Evolutionary conservation across 2,329 filamentous ascomycete genomes (phyloP).

Genomic region (Trichoderma endophyticum): DNA sequence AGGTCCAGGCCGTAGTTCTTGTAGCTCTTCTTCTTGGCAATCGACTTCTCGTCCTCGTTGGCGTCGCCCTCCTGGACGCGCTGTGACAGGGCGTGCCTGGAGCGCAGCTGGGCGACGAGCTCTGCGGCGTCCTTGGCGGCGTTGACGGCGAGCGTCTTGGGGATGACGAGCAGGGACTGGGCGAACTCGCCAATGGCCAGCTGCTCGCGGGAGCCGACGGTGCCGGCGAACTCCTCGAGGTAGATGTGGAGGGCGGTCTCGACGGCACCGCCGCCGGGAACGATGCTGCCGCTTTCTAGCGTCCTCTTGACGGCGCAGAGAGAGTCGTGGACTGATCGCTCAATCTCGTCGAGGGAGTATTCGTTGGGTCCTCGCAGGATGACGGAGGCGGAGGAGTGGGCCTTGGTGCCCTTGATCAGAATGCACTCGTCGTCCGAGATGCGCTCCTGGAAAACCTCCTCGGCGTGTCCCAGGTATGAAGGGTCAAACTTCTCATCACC

Average conservation of each 20-base stretch:
- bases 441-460: conserved; percentile 96
- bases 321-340: conserved; percentile 95
- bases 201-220: conserved; percentile 94
- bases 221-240: conserved; percentile 96
- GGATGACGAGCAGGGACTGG: conserved; percentile 87
- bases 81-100: conserved; percentile 90
- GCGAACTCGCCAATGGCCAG: conserved; percentile 97
- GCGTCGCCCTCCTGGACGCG: conserved; percentile 82
- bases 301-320: conserved; percentile 96
- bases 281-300: conserved; percentile 92
- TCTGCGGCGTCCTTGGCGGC: conserved; percentile 95
- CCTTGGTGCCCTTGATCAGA: conserved; percentile 91
- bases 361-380: conserved; percentile 95
- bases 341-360: conserved; percentile 97
- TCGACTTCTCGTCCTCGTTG: conserved; percentile 80
- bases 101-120: conserved; percentile 91
- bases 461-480: conserved; percentile 82
- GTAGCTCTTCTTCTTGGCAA: conserved; percentile 94
- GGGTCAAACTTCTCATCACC: conserved; percentile 96
- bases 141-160: conserved; percentile 95
- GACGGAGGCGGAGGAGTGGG: conserved; percentile 89
- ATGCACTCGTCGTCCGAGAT: conserved; percentile 99
- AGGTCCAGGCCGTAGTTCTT: conserved; percentile 98
- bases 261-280: conserved; percentile 92
- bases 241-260: conserved; percentile 99